A percentile compares a stretch with the other conserved stretches of the same genome.
These are phyloP conservation scores for Thielaviopsis ethacetica DNA, from an alignment of 2,329 filamentous ascomycete species.

Conservation along the genomic window DNA sequence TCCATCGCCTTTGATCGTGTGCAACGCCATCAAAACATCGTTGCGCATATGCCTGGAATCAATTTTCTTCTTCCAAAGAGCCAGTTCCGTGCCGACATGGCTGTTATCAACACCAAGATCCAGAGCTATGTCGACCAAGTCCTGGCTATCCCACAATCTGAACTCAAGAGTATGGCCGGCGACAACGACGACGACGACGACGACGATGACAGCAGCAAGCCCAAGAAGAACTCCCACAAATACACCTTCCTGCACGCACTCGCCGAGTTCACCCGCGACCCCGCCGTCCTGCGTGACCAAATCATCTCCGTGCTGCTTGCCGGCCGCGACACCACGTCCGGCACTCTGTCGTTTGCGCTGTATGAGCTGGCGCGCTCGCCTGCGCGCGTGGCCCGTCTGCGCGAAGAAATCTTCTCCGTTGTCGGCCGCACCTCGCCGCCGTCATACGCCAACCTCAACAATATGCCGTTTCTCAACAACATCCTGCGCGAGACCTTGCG, in stretches of 20 bases:
- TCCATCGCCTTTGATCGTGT: constrained; percentile 70
- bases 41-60: constrained; percentile 49
- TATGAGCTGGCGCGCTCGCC: constrained; percentile 69
- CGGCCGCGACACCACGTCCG: constrained; percentile 74
- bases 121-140: constrained; percentile 62
- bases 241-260: constrained; percentile 83
- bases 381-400: constrained; percentile 47
- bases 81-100: constrained; percentile 46
- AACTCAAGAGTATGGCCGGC: constrained; percentile 32
- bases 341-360: constrained; percentile 62
- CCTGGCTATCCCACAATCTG: constrained; percentile 49
- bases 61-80: constrained; percentile 44
- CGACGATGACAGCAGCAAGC: too few species aligned
- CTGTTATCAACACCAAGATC: constrained; percentile 59
- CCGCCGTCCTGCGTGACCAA: constrained; percentile 64
- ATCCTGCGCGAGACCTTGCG: constrained; percentile 64
- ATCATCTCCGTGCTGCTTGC: constrained; percentile 69
- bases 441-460: constrained; percentile 69
- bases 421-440: constrained; percentile 48
- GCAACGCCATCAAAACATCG: constrained; percentile 54
- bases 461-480: constrained; percentile 67
- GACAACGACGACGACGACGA: background rate
- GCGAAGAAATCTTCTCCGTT: constrained; percentile 50
- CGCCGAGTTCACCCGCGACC: constrained; percentile 60
- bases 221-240: constrained; percentile 23